A percentile compares a stretch with the other conserved stretches of the same genome.
Conservation (phyloP, 371 early-diverging fungal genomes). For the Rhizopus microsporus region DNA sequence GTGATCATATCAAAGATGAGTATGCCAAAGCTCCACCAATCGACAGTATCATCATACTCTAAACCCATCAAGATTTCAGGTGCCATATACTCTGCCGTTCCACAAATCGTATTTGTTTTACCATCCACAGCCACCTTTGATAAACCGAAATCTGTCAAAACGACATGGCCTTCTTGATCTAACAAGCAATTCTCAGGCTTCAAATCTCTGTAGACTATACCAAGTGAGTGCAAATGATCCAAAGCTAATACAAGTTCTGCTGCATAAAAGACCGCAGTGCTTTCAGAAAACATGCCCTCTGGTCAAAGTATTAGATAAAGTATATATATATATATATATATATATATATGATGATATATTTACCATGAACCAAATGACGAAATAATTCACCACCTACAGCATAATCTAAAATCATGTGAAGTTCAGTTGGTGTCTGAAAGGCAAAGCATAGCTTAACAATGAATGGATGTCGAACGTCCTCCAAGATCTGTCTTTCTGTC, state of each 20-base stretch:
- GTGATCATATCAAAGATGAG: constrained; percentile 89
- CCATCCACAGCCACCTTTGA: constrained; percentile 77
- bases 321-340: constrained; percentile 3
- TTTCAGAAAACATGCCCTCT: constrained; percentile 84
- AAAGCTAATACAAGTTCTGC: constrained; percentile 86
- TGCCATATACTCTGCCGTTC: constrained; percentile 89
- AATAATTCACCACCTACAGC: constrained; percentile 99
- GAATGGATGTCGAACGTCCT: constrained; percentile 86
- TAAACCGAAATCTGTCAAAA: constrained; percentile 93
- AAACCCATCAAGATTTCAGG: constrained; percentile 82
- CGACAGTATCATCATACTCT: constrained; percentile 86
- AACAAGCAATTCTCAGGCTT: constrained; percentile 92
- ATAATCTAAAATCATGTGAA: constrained; percentile 96
- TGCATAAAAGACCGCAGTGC: constrained; percentile 80
- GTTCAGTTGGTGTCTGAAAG: constrained; percentile 83
- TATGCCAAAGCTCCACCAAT: constrained; percentile 96
- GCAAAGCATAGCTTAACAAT: constrained; percentile 96
- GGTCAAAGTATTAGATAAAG: constrained; percentile 6
- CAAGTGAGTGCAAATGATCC: constrained; percentile 84
- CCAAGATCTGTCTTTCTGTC: constrained; percentile 77
- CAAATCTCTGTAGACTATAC: constrained; percentile 89
- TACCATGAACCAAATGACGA: constrained; percentile 81
- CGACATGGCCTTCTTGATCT: constrained; percentile 77
- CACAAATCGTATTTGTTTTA: constrained; percentile 80
- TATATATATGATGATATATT: neutral